These are phyloP conservation scores for Dactylonectria estremocensis DNA, from an alignment of 2,329 filamentous ascomycete genomes.

Conservation along the genomic window DNA sequence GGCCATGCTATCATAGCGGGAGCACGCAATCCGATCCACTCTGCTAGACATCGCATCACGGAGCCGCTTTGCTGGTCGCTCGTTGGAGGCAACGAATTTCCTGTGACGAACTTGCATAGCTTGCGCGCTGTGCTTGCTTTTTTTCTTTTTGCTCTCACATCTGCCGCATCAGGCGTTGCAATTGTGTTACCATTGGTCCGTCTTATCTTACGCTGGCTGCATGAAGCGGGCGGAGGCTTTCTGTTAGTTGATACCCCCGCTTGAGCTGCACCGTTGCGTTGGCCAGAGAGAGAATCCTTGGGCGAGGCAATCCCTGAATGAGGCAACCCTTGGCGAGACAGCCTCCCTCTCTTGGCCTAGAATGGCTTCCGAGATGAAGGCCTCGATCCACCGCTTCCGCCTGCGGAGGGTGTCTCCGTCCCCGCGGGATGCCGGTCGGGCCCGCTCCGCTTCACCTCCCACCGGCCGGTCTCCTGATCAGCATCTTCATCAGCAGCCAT, in stretches of 20 bases:
- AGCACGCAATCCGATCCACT: conserved; percentile 49
- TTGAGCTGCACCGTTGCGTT: neutral
- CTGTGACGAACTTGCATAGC: neutral
- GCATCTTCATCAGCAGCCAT: conserved; percentile 41
- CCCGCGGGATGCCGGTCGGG: conserved; percentile 41
- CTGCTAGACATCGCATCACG: conserved; percentile 32
- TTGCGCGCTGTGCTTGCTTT: neutral
- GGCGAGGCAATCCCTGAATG: neutral
- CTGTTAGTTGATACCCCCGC: neutral
- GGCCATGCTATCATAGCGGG: conserved; percentile 1
- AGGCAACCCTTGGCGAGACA: neutral
- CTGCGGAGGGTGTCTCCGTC: conserved; percentile 47
- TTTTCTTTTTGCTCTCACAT: neutral
- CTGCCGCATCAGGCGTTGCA: neutral
- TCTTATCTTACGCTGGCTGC: neutral
- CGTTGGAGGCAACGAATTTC: conserved; percentile 2
- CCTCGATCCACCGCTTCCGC: conserved; percentile 48
- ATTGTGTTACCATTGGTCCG: neutral
- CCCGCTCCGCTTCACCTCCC: conserved; percentile 49
- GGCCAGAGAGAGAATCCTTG: neutral
- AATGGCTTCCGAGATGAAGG: conserved; percentile 49
- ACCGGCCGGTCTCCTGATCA: conserved; percentile 35
- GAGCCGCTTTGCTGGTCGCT: conserved; percentile 21
- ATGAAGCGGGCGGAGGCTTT: neutral
- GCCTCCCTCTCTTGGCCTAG: conserved; percentile 24